Base-by-base conservation (phyloP, 306 rosid species). In the Cucumis melo region DNA sequence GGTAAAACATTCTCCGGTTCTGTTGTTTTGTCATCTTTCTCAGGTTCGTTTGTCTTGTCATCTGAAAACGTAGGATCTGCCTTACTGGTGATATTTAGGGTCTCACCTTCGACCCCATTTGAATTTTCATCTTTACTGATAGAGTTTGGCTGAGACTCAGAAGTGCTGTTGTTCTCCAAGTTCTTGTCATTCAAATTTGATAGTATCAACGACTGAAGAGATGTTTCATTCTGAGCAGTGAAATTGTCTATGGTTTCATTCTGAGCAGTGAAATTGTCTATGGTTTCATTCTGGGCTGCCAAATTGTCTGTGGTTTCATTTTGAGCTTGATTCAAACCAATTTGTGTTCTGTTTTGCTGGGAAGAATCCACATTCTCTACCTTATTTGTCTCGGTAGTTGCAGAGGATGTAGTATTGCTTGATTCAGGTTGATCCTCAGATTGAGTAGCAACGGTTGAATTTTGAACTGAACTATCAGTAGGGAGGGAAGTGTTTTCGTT, bases 81-180 rank as follows among this genome's bases (percentile, higher is more conserved):
- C 55, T 83, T 73, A 14, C 56, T 63, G 32, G 73, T 32, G 64
- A 77, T 41, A 56, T 76, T 79, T 7, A 82, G 81, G 75, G 88
- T 81, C 78, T 86, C 84, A 41, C 77, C 75, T 0, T n/a, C 75
- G 71, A 67, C 80, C 78, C 53, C 79, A 74, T 73, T 89, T 53
- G 42, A 77, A 73, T 78, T 80, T 77, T 80, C 94, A 44, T 75
- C 77, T 81, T 77, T 78, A 21, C 61, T 76, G 24, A 87, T 44
- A 34, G 68, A 13, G 0, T 75, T 77, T 17, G 86, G 73, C 81
- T 80, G 65, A 21, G 82, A 79, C 44, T 56, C 73, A 20, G 75
- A 83, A 57, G 75, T 75, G 65, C 78, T 87, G 68, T 82, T 83
- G 70, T 84, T 83, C 74, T 65, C 84, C 42, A 72, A 72, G 51